Conservation (phyloP, 345 rosid genomes). For the Kandelia obovata region DNA sequence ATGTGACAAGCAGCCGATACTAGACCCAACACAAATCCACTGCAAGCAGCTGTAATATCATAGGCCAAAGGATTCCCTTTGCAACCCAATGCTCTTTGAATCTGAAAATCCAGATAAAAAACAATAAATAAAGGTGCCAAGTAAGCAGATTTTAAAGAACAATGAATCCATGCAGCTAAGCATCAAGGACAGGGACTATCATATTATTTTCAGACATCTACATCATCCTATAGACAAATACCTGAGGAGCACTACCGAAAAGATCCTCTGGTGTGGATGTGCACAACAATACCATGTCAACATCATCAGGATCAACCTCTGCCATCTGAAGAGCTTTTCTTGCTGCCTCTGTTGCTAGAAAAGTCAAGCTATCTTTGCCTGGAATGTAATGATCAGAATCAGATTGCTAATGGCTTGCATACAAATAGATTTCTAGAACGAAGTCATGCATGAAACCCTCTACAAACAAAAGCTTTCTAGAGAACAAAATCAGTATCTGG, state of each 20-base stretch:
- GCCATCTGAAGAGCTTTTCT: slow-evolving; percentile 94
- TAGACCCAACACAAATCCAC: slow-evolving; percentile 88
- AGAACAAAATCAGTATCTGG: no score
- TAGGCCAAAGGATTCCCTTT: slow-evolving; percentile 72
- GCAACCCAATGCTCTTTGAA: slow-evolving; percentile 89
- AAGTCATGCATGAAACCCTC: neutral
- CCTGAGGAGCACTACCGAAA: slow-evolving; percentile 96
- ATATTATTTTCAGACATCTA: no score
- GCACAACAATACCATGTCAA: slow-evolving; percentile 89
- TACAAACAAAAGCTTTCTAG: no score
- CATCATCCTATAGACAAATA: slow-evolving; percentile 13
- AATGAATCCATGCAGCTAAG: neutral
- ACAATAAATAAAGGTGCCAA: no score
- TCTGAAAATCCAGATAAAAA: slow-evolving; percentile 35
- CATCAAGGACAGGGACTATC: neutral
- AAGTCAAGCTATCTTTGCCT: slow-evolving; percentile 74
- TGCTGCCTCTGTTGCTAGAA: slow-evolving; percentile 70
- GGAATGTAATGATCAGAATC: slow-evolving; percentile 13
- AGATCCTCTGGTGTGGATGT: slow-evolving; percentile 92
- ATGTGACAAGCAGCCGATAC: slow-evolving; percentile 95
- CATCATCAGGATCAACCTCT: slow-evolving; percentile 70
- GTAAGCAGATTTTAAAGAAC: neutral
- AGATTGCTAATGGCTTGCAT: slow-evolving; percentile 6
- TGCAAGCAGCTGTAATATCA: slow-evolving; percentile 96
- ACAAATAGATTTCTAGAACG: neutral